Evolutionary conservation across 2,329 filamentous ascomycete species (phyloP).

Genomic region (Pezizomycotina sp.): DNA sequence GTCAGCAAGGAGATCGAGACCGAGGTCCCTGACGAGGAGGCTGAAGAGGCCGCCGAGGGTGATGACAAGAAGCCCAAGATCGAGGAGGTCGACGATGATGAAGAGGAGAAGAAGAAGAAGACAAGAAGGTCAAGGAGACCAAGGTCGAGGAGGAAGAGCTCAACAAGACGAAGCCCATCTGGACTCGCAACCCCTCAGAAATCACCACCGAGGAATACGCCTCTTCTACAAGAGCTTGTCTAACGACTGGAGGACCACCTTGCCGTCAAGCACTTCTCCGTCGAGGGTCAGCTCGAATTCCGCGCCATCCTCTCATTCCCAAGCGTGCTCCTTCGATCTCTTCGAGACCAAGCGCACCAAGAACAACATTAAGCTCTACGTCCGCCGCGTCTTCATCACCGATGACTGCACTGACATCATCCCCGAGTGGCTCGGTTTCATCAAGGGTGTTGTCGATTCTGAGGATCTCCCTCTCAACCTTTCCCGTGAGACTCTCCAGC

Average conservation of each 20-base stretch:
- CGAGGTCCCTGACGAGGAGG: conserved; percentile 93
- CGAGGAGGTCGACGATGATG: conserved; percentile 72
- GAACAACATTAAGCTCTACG: conserved; percentile 99
- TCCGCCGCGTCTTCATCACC: conserved; percentile 99
- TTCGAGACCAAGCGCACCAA: conserved; percentile 99
- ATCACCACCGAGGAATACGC: conserved; percentile 95
- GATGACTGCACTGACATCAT: conserved; percentile 98
- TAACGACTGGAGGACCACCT: conserved; percentile 99
- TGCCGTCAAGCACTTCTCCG: conserved; percentile 99
- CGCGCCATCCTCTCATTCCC: conserved; percentile 95
- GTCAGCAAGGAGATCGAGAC: conserved; percentile 98
- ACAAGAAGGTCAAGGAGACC: conserved; percentile 99
- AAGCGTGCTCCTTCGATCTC: conserved; percentile 97
- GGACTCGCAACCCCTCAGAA: conserved; percentile 93
- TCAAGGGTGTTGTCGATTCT: conserved; percentile 99
- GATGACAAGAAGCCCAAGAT: conserved; percentile 93
- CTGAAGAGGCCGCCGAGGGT: conserved; percentile 52
- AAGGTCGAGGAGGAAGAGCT: conserved; percentile 98
- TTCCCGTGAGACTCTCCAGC: conserved; percentile 98
- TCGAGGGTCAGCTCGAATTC: conserved; percentile 99
- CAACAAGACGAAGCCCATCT: conserved; percentile 99
- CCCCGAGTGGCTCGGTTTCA: conserved; percentile 95
- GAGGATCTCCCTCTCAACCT: conserved; percentile 98
- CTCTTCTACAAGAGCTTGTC: conserved; percentile 99
- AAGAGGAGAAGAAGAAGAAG: conserved; percentile 84